phyloP scores from a whole-genome alignment of 2,329 filamentous ascomycete genomes.

The Knufia petricola region DNA sequence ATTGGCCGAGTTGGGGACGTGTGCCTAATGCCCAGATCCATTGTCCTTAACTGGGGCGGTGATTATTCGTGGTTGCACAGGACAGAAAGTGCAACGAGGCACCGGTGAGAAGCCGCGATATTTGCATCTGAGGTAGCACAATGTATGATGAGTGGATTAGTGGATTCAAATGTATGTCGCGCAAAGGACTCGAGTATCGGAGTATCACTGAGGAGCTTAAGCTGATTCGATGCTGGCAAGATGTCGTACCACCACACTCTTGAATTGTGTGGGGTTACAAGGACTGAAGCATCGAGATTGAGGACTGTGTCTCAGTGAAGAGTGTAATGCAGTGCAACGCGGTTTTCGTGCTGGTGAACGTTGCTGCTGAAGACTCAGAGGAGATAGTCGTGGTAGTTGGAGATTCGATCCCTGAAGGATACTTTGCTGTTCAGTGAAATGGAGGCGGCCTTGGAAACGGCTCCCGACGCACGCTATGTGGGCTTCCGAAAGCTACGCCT shows the following conservation, averaged over 20 bases:
- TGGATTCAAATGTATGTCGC: background rate
- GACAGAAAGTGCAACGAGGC: conserved; percentile 6
- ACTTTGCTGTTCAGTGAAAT: background rate
- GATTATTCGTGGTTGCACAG: conserved; percentile 1
- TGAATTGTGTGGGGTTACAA: background rate
- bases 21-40: conserved; percentile 9
- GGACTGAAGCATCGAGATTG: background rate
- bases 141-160: background rate
- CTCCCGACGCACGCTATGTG: background rate
- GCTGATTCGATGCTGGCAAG: conserved; percentile 1
- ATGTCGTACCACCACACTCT: background rate
- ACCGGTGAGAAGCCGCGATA: conserved; percentile 1
- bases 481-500: background rate
- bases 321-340: background rate
- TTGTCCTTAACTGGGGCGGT: background rate
- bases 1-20: conserved; percentile 7
- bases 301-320: too few relatives aligned
- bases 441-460: background rate
- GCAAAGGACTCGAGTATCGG: background rate
- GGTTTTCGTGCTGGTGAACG: background rate
- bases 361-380: background rate
- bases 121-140: conserved; percentile 7
- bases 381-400: background rate
- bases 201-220: background rate
- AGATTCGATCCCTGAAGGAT: background rate